Evolutionary conservation across 208 protist genomes (phyloP), one percentile per base, ranked within the genome.

Genomic region (Wallacemonas sp.): DNA sequence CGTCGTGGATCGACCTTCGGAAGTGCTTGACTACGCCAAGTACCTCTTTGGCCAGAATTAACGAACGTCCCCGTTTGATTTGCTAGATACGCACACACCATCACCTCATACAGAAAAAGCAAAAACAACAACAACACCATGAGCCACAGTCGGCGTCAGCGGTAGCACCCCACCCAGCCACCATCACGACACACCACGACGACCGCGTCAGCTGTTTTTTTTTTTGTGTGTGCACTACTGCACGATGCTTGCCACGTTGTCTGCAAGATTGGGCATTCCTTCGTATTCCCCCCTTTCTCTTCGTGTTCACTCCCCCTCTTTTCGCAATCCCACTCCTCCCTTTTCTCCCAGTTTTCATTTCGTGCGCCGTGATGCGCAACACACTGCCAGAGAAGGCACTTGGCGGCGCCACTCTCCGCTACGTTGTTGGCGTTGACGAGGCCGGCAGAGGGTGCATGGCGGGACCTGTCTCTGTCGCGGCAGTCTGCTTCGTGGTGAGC

Each of bases 371-470:
- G 17, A 58, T 58, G 52, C 19, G 3, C 11, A 58, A 9, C n/a
- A 58, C 52, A 24, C 30, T n/a, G 32, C n/a, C 52, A 41, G 52
- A 58, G 32, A 8, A 24, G 26, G 29, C 5, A 4, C 34, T 47
- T 2, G 26, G 74, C 63, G 49, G 23, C n/a, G 26, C 49, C 1
- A 29, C 23, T 11, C 48, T 83, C 17, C 54, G 67, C 12, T 88
- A 73, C 57, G 68, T 81, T 14, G 75, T 88, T 39, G 78, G 78
- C 30, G 65, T 80, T 4, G 82, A 88, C 54, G 82, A 88, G 64
- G 82, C 82, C 2, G 82, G 82, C 8, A 75, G 82, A 5, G 82
- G 82, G 17, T 85, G 78, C 61, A 75, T 81, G 67, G 82, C 82
- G 0, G 82, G 82, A 12, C 82, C 82, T 12, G 82, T 88, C 3